Evolutionary conservation across 2,329 filamentous ascomycete genomes (phyloP), one percentile per base, ranked within the genome.

Genomic region (Colletotrichum lindemuthianum): DNA sequence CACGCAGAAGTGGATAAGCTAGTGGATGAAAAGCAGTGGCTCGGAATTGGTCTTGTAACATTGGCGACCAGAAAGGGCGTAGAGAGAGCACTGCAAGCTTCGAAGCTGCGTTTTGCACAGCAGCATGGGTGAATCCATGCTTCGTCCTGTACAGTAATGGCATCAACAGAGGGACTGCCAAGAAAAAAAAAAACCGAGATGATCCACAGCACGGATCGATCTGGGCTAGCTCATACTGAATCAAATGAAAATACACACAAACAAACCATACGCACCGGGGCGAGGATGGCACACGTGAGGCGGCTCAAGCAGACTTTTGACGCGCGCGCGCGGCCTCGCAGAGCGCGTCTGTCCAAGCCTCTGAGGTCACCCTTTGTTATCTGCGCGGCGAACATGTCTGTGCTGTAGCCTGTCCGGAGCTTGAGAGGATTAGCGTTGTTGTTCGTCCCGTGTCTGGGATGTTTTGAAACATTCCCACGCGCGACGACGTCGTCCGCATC

Each of bases 1-100:
- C 60, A 50, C 43, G 43, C 36, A 39, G n/a, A 58, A 54, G 59
- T 36, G 39, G 53, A 64, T 54, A 37, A 60, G 63, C 59, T 63
- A 53, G 49, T 59, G 63, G 63, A 58, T 54, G 63, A 64, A 66
- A 64, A 66, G 63, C 63, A 63, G 59, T 53, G 59, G 63, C 60
- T 66, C 49, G 37, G 58, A 49, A 45, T n/a, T 24, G 24, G 63
- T 58, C 63, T 66, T 55, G 63, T 66, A 55, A 59, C 33, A 66
- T 66, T 63, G 63, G 60, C 60, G 7, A 65, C 39, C 15, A 45
- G 41, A 39, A 34, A 41, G 41, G 48, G 5, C 4, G 24, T 24
- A 24, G 24, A 4, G 36, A 61, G 33, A 48, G 63, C 63, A 48
- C 63, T 65, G 63, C 63, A 65, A 65, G 63, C 63, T 61, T 65